phyloP scores from a whole-genome alignment of 2,329 filamentous ascomycete genomes.

The Calonectria henricotiae region DNA sequence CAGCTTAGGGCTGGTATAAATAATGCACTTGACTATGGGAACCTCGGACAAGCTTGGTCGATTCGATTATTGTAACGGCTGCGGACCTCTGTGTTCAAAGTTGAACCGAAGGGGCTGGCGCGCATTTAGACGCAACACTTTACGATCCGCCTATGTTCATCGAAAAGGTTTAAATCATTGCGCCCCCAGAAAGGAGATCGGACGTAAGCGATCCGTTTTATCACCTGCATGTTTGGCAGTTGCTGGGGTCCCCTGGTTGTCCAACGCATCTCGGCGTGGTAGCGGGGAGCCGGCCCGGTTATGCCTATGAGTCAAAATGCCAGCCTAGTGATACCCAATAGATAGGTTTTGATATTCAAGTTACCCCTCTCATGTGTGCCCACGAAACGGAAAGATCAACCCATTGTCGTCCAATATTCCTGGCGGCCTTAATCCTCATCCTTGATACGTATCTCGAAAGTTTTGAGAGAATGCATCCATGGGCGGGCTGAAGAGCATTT shows the following conservation, averaged over 20 bases:
- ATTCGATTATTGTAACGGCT: too few species aligned
- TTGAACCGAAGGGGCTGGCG: too few species aligned
- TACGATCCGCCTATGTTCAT: neutral
- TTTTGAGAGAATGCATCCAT: too few species aligned
- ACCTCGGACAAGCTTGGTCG: too few species aligned
- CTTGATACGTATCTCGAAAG: too few species aligned
- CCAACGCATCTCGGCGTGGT: neutral
- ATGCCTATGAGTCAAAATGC: neutral
- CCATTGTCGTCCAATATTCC: too few species aligned
- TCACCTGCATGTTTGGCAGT: neutral
- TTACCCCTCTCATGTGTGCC: neutral
- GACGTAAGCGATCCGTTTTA: neutral
- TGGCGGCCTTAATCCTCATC: too few species aligned
- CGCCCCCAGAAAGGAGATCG: neutral
- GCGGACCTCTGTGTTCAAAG: too few species aligned
- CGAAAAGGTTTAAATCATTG: neutral
- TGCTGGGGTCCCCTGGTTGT: neutral
- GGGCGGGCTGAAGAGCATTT: too few species aligned
- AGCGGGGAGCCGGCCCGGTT: neutral
- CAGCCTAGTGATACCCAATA: neutral
- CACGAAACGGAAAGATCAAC: neutral
- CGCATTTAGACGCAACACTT: too few species aligned
- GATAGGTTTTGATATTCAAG: neutral
- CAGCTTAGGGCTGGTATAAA: too few species aligned
- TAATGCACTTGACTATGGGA: too few species aligned